phyloP scores from a whole-genome alignment of 1,284 basidiomycete genomes.

The Pseudozyma hubeiensis region DNA sequence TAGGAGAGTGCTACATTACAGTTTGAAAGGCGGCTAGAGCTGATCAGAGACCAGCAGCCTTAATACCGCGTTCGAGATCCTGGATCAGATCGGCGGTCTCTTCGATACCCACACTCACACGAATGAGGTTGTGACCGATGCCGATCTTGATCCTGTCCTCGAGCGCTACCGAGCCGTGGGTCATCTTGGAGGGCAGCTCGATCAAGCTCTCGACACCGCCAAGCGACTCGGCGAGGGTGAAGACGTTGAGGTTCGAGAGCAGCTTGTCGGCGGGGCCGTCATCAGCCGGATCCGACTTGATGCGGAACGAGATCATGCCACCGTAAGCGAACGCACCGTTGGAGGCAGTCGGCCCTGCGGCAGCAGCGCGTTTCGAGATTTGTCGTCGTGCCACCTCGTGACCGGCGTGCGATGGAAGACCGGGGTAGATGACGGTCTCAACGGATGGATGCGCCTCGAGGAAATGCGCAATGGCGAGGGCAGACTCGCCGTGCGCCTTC shows the following conservation, averaged over 20 bases:
- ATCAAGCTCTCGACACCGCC: constrained; percentile 92
- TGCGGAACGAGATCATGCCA: constrained; percentile 72
- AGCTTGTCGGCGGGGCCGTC: constrained; percentile 76
- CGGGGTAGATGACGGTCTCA: constrained; percentile 86
- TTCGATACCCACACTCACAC: constrained; percentile 89
- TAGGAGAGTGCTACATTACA: too few species aligned
- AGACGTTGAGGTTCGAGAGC: constrained; percentile 77
- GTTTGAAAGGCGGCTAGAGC: too few species aligned
- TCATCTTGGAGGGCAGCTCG: constrained; percentile 73
- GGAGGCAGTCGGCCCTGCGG: constrained; percentile 12
- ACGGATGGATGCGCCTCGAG: constrained; percentile 75
- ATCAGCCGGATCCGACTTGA: constrained; percentile 54
- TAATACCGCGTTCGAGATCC: constrained; percentile 80
- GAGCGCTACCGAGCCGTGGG: constrained; percentile 78
- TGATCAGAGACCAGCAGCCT: constrained; percentile 32
- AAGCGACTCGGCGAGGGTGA: constrained; percentile 87
- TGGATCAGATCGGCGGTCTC: constrained; percentile 83
- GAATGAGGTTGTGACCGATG: constrained; percentile 83
- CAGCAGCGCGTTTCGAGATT: constrained; percentile 54
- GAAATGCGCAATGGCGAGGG: constrained; percentile 79
- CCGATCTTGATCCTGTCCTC: constrained; percentile 68
- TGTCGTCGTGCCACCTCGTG: constrained; percentile 56
- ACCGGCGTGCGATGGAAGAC: constrained; percentile 69
- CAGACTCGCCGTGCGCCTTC: constrained; percentile 86
- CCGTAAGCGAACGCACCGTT: constrained; percentile 62